These are phyloP conservation scores for Colletotrichum spinosum DNA, from an alignment of 2,329 filamentous ascomycete species.

Conservation along the genomic window DNA sequence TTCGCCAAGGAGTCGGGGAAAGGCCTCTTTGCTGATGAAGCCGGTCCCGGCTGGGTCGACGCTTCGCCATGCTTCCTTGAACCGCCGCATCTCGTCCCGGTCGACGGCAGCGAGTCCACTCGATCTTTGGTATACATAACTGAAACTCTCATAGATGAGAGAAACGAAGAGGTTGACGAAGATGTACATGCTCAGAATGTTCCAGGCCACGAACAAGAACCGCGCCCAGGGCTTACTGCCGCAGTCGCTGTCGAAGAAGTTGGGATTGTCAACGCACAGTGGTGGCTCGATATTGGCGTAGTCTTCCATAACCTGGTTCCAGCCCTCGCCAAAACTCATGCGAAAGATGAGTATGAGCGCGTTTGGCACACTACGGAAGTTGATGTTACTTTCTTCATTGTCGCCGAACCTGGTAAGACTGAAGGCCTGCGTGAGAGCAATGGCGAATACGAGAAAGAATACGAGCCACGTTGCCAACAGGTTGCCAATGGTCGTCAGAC, in stretches of 20 bases:
- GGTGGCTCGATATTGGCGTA: constrained; percentile 84
- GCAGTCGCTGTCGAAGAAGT: constrained; percentile 91
- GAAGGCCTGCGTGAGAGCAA: constrained; percentile 95
- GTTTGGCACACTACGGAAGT: constrained; percentile 94
- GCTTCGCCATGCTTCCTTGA: constrained; percentile 98
- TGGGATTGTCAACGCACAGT: constrained; percentile 77
- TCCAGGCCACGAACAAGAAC: constrained; percentile 94
- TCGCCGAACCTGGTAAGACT: constrained; percentile 89
- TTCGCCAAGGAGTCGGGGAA: constrained; percentile 89
- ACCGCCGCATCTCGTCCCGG: constrained; percentile 92
- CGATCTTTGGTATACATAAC: constrained; percentile 97
- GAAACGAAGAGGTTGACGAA: constrained; percentile 99
- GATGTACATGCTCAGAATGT: constrained; percentile 99
- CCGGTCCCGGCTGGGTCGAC: constrained; percentile 93
- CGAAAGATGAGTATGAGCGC: constrained; percentile 93
- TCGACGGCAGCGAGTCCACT: constrained; percentile 92
- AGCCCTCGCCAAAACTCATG: constrained; percentile 93
- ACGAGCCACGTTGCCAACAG: constrained; percentile 97
- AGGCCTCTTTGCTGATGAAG: constrained; percentile 89
- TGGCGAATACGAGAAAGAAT: constrained; percentile 94
- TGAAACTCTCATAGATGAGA: constrained; percentile 99
- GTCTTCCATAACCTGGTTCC: constrained; percentile 98
- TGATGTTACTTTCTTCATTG: constrained; percentile 81
- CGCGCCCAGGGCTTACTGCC: constrained; percentile 91
- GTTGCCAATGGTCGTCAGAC: constrained; percentile 90